Evolutionary conservation across 108 stramenopile species (phyloP), one percentile per base, ranked within the genome.

Genomic region (Pseudonitzschia multiseries): DNA sequence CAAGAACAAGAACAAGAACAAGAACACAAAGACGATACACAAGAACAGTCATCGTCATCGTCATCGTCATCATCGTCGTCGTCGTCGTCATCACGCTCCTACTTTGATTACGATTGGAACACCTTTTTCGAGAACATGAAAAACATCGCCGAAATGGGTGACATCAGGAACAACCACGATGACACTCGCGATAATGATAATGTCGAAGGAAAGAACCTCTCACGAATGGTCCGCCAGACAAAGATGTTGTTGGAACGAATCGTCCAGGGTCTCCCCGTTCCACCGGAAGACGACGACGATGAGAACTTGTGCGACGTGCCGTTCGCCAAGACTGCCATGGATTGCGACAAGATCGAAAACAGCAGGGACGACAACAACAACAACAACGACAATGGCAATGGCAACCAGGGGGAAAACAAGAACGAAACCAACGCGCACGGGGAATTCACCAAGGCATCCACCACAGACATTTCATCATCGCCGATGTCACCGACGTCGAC

Each of bases 181-280:
- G 61, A 62, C n/a, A 40, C 12, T 18, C 8, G 12, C 9, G 33
- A 40, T n/a, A n/a, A n/a, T n/a, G n/a, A n/a, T n/a, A n/a, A n/a
- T 17, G 61, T 4, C 4, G 31, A 62, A 0, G 36, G 36, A 14
- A 62, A 62, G 13, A 40, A 31, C 18, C n/a, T 62, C 0, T 40
- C 61, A 6, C 61, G 32, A 13, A 29, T 29, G 61, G 61, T 62
- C 33, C 61, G 36, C 31, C 31, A 28, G 31, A 62, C 61, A 40
- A 62, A 62, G n/a, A 40, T 62, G 61, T 14, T 62, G 12, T 40
- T 62, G 31, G 61, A 62, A 9, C 27, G 61, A 62, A 62, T 62
- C 33, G 36, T 62, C 32, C 13, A 62, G 36, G 61, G 61, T 17
- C 57, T 62, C n/a, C 32, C 29, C 31, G 28, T 40, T 62, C 61